phyloP scores from a whole-genome alignment of 805 yeast species.

The Candida incommunis region DNA sequence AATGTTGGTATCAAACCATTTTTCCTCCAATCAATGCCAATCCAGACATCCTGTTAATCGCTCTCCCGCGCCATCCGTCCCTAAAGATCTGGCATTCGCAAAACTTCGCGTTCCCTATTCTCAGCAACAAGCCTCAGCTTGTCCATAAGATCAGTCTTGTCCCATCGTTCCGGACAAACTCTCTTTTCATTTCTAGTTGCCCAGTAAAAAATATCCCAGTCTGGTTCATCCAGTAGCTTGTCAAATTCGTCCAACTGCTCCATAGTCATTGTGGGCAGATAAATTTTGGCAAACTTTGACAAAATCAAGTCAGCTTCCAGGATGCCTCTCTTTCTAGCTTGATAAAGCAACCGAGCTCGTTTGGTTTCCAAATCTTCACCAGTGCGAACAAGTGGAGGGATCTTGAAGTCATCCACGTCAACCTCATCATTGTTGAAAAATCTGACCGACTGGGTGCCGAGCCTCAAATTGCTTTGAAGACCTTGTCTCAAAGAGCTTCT shows the following conservation, averaged over 20 bases:
- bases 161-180: constrained; percentile 83
- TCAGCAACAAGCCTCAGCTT: constrained; percentile 60
- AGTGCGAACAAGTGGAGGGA: constrained; percentile 64
- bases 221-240: constrained; percentile 72
- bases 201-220: constrained; percentile 99
- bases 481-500: no score
- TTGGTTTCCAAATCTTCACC: constrained; percentile 62
- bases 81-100: constrained; percentile 71
- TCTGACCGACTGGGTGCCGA: no score
- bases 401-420: constrained; percentile 33
- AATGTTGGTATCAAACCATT: no score
- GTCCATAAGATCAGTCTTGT: constrained; percentile 45
- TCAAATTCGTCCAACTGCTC: constrained; percentile 79
- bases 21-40: no score
- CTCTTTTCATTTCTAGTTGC: constrained; percentile 69
- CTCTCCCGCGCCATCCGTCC: no score
- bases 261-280: constrained; percentile 41
- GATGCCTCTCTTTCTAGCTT: constrained; percentile 88
- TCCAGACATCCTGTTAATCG: no score
- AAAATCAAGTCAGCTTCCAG: constrained; percentile 81
- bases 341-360: constrained; percentile 81
- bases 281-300: constrained; percentile 70
- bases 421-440: not conserved
- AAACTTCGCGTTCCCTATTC: constrained; percentile 54
- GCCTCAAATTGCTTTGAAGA: no score